These are phyloP conservation scores for Periconia sp. DNA, from an alignment of 2,329 filamentous ascomycete species.

Conservation along the genomic window DNA sequence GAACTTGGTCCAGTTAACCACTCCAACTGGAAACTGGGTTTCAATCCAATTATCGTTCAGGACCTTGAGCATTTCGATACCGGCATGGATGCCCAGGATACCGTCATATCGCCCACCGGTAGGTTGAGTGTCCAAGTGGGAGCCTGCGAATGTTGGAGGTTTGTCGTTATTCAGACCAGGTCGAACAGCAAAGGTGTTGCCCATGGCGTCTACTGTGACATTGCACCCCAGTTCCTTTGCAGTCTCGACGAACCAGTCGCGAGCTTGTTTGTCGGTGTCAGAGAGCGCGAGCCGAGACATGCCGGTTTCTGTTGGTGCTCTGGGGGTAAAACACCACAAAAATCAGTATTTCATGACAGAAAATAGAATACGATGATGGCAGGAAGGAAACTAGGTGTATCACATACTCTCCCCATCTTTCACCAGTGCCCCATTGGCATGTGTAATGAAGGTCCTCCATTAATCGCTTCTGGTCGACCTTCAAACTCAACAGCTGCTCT, in stretches of 20 bases:
- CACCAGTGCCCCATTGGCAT: constrained; percentile 67
- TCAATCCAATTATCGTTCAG: constrained; percentile 68
- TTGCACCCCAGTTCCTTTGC: constrained; percentile 66
- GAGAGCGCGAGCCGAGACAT: constrained; percentile 75
- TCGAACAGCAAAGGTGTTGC: constrained; percentile 76
- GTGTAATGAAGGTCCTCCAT: constrained; percentile 67
- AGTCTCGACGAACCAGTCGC: constrained; percentile 74
- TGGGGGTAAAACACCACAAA: constrained; percentile 17
- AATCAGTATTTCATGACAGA: neutral
- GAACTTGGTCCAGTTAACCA: constrained; percentile 78
- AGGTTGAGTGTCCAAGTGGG: constrained; percentile 61
- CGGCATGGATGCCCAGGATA: constrained; percentile 72
- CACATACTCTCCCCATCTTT: constrained; percentile 68
- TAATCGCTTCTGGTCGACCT: constrained; percentile 61
- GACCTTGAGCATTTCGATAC: constrained; percentile 70
- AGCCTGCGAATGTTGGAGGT: constrained; percentile 69
- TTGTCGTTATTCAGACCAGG: constrained; percentile 60
- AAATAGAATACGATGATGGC: no score
- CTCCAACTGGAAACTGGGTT: constrained; percentile 71
- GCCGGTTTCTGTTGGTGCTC: constrained; percentile 65
- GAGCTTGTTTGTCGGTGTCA: constrained; percentile 69
- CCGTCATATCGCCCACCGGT: constrained; percentile 73
- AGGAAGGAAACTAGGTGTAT: neutral
- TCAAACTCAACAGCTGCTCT: constrained; percentile 54
- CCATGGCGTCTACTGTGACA: constrained; percentile 72